Base-by-base conservation (phyloP, 371 early-diverging fungal species). In the Nematocida sp. region DNA sequence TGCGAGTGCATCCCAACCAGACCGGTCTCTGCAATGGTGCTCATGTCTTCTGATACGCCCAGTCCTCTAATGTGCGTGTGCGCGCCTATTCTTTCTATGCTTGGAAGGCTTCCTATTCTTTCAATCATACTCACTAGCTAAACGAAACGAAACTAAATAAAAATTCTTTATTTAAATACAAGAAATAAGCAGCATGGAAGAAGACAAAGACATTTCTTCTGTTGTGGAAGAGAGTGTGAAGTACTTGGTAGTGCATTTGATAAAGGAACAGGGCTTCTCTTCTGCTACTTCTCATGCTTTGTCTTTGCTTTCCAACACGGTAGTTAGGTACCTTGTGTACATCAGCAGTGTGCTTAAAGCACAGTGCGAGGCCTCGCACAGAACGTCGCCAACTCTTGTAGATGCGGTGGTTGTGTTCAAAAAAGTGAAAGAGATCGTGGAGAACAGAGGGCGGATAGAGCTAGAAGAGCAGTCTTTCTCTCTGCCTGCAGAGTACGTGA, bases 51-150 rank as follows among this genome's bases (percentile, higher is more conserved):
- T 75, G 92, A 91, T 48, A 85, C 63, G 15, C 87, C 88, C 38
- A 93, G 86, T 0, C 90, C 90, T 77, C 87, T 88, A 74, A 93
- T 91, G 77, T 97, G 98, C 62, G 96, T 94, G 83, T 97, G 96
- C 0, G 93, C 90, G 55, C 95, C 93, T 37, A 75, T 65, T 56
- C 78, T 55, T 17, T 77, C 58, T 31, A 76, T 23, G 3, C 50
- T 40, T 25, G 55, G 34, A 32, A 64, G 25, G 43, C 52, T 43
- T 21, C 45, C 52, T 36, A 67, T 55, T 48, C 63, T 48, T 70
- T 60, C 48, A 38, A 43, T 29, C 74, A 70, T 70, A 60, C n/a
- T n/a, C n/a, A n/a, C n/a, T n/a, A n/a, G n/a, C n/a, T n/a, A n/a
- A n/a, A n/a, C n/a, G n/a, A n/a, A n/a, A n/a, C n/a, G n/a, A n/a